Conservation (phyloP, 495 filamentous ascomycete species). For the Neurospora sp. region DNA sequence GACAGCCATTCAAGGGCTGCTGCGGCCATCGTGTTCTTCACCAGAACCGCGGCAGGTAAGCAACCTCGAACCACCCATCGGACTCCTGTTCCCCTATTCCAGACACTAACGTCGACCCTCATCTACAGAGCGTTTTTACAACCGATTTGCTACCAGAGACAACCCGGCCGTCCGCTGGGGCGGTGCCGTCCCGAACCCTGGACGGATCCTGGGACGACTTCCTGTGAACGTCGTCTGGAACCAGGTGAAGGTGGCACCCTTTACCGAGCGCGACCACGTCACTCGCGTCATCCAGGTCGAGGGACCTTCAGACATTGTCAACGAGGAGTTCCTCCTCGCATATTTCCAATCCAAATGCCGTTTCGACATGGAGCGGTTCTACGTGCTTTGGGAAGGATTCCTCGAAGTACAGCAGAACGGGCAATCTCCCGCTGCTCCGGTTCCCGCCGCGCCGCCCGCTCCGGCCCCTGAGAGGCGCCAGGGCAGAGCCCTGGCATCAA, state of each 20-base stretch:
- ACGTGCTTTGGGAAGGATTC: neutral
- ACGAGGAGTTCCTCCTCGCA: constrained; percentile 5
- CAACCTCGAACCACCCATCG: too few relatives aligned
- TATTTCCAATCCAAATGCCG: constrained; percentile 16
- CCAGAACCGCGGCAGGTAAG: constrained; percentile 12
- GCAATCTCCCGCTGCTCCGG: constrained; percentile 4
- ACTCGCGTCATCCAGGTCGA: neutral
- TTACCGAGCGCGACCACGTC: accelerated
- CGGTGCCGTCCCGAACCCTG: neutral
- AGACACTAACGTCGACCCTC: accelerated
- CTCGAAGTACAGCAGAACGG: neutral
- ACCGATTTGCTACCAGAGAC: neutral
- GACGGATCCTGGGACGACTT: neutral
- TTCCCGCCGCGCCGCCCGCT: neutral
- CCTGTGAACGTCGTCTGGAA: constrained; percentile 8
- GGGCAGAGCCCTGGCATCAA: neutral
- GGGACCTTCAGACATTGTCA: constrained; percentile 2
- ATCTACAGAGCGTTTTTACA: constrained; percentile 11
- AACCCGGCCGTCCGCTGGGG: neutral
- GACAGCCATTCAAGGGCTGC: constrained; percentile 15
- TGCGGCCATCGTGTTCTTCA: constrained; percentile 32
- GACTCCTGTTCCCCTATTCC: too few relatives aligned
- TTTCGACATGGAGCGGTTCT: constrained; percentile 11
- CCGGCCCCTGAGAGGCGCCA: neutral
- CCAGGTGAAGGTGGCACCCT: neutral